Base-by-base conservation (phyloP, 208 protist genomes). In the Strigomonas galati region DNA sequence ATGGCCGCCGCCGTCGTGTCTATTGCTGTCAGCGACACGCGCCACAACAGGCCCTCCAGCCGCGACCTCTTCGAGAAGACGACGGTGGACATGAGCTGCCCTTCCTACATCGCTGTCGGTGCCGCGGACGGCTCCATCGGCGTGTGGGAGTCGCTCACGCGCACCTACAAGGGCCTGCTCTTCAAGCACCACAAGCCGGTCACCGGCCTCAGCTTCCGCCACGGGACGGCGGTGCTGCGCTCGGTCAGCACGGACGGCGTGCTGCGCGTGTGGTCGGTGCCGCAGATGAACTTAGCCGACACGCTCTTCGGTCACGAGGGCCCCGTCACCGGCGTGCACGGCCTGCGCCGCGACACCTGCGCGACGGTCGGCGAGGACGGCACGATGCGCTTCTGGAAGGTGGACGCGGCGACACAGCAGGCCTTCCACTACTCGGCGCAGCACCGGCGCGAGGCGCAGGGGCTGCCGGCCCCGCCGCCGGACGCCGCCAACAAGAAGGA, bases 331-430 rank as follows among this genome's bases (percentile, higher is more conserved):
- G 72, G 65, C 57, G 54, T 94, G 40, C 71, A 86, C 52, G 80
- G 71, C 2, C 85, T 94, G 44, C 78, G 71, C 26, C 80, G 81
- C 21, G 89, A 97, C 56, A 79, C 81, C 32, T 88, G 83, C 37
- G 84, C 80, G 21, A 92, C 81, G 24, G 89, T 93, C 28, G 89
- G 91, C 49, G 84, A 89, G 21, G 91, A 97, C 62, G 82, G 86
- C 44, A 89, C 85, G 55, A 89, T 95, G 85, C 91, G 91, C 40
- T 92, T 89, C 55, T 97, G 89, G 87, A 92, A 92, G 64, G 72
- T 93, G 30, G 89, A 94, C 43, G 87, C 84, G 12, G 91, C 87
- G 6, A 95, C 91, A 61, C 86, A 93, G 74, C 85, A 92, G 71
- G 74, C 62, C 35, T 93, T 81, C 77, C 57, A 44, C 26, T 91